Evolutionary conservation across 2,329 filamentous ascomycete species (phyloP), one percentile per base, ranked within the genome.

Genomic region (Clarireedia homoeocarpa): DNA sequence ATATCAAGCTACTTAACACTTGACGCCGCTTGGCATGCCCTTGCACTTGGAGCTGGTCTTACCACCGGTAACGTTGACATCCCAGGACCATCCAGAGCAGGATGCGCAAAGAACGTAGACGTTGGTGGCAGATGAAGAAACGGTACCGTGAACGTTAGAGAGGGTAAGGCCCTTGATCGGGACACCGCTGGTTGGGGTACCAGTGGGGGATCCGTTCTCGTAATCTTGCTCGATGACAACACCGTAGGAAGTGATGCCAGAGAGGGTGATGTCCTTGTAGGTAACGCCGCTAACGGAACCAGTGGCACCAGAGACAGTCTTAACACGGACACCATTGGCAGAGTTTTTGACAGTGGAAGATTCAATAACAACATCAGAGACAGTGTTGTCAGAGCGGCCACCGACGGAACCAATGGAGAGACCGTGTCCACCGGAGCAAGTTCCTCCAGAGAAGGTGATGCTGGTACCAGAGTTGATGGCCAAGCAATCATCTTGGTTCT

Each of bases 401-500:
- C 80, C 80, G n/a, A 83, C 77, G 5, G 77, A 80, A 50, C 80
- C 80, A 62, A 85, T 81, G 55, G 76, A 79, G 17, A 85, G 70
- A 51, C 80, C 81, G 52, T 69, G 66, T 10, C 67, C 67, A 15
- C 67, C 66, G 9, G 57, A 59, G 45, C 67, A 69, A 17, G 54
- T 60, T 52, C 65, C 65, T 9, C 61, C 61, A 3, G 62, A 66
- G 60, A 69, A 66, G 15, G 58, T 62, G 45, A 69, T 68, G 24
- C 23, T 4, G 5, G 71, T 75, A 55, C 80, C 79, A 2, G 77
- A 80, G 71, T 82, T 83, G 62, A 83, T 70, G 36, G 80, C 80
- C 10, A 83, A 68, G 63, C 80, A 83, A 63, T 83, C 80, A 58
- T 83, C 80, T 68, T 83, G 80, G 70, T 82, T 82, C 65, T 77